A percentile compares a stretch with the other conserved stretches of the same genome.
Conservation (phyloP, 225 moss, liverwort and hornwort species). For the Climacium dendroides region DNA sequence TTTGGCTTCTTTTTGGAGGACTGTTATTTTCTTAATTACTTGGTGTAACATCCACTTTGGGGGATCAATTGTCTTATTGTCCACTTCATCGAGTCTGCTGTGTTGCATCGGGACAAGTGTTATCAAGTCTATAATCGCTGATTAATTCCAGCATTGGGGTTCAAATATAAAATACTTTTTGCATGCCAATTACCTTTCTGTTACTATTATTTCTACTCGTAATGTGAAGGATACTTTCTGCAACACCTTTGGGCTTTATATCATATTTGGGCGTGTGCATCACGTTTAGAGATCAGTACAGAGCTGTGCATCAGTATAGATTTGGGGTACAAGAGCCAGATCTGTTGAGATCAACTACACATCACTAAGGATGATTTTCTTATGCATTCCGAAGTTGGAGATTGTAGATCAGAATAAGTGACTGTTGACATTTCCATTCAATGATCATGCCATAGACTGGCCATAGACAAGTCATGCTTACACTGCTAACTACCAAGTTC, state of each 20-base stretch:
- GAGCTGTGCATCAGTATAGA: neutral
- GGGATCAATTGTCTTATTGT: neutral
- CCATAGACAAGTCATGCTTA: neutral
- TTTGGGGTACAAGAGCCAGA: neutral
- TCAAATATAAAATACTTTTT: neutral
- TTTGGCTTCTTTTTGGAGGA: neutral
- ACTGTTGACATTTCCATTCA: neutral
- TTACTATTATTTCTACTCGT: neutral
- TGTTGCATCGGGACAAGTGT: neutral
- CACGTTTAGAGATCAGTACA: neutral
- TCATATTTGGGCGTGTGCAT: neutral
- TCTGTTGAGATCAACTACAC: neutral
- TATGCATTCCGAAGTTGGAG: neutral
- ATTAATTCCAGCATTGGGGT: neutral
- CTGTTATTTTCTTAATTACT: neutral
- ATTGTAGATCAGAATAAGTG: neutral
- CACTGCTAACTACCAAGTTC: neutral
- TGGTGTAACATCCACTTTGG: neutral
- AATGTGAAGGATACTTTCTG: neutral
- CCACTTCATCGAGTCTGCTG: neutral
- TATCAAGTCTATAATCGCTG: neutral
- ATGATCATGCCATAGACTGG: neutral
- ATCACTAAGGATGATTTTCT: neutral
- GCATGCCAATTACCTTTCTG: neutral
- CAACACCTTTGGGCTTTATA: neutral